Conservation (phyloP, 371 early-diverging fungal species). For the Mucor velutinosus region DNA sequence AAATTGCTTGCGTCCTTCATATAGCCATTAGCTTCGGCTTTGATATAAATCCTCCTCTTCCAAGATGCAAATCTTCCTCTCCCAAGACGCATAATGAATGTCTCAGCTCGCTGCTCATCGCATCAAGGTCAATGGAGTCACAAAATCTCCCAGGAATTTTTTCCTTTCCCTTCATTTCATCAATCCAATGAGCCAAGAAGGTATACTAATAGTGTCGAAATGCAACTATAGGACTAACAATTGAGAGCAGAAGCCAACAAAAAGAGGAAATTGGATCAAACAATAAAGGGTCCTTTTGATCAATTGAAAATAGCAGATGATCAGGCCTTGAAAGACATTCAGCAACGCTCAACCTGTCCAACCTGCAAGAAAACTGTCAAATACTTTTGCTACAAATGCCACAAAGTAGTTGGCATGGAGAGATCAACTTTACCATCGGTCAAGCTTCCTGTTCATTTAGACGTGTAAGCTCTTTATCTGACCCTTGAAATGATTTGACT, state of each 20-base stretch:
- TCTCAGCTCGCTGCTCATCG: no score
- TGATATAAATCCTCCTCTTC: no score
- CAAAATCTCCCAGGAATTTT: not conserved
- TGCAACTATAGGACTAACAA: not conserved
- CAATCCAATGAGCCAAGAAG: slow-evolving; percentile 14
- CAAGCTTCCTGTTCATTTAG: slow-evolving; percentile 76
- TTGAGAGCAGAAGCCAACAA: not conserved
- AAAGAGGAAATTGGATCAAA: slow-evolving; percentile 17
- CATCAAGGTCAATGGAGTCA: not conserved
- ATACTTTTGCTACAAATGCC: slow-evolving; percentile 79
- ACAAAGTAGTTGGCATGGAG: slow-evolving; percentile 54
- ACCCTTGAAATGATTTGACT: not conserved
- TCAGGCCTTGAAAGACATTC: slow-evolving; percentile 32
- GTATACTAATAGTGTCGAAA: not conserved
- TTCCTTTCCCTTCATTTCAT: not conserved
- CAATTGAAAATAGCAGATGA: slow-evolving; percentile 43
- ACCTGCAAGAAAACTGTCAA: slow-evolving; percentile 68
- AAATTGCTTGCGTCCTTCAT: no score
- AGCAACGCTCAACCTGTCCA: slow-evolving; percentile 53
- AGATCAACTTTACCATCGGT: slow-evolving; percentile 62
- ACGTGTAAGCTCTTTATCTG: slow-evolving; percentile 56
- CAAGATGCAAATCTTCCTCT: no score
- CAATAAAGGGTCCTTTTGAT: slow-evolving; percentile 23
- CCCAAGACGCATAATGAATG: no score
- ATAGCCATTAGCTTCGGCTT: no score